Base-by-base conservation (phyloP, 2,329 filamentous ascomycete species). In the Thermoascus crustaceus region DNA sequence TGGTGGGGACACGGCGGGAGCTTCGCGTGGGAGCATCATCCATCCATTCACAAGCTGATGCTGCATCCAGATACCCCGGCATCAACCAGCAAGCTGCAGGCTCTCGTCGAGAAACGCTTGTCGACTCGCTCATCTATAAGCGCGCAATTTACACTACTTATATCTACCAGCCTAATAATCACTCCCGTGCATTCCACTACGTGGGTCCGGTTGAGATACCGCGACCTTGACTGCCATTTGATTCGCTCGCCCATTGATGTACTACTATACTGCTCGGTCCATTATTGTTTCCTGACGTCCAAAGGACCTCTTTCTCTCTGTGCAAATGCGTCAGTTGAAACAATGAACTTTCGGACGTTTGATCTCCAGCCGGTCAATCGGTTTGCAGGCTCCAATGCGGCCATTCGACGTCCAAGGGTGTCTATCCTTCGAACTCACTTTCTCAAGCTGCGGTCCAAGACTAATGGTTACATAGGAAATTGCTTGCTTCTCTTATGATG, bases 401-500 rank as follows among this genome's bases (percentile, higher is more conserved):
- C 81, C 3, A 80, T 93, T 41, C 80, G 80, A 53, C 71, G 85
- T 46, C 85, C 85, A 13, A 85, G 75, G 66, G 83, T 82, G 34
- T 22, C 32, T 21, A 31, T 29, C 16, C 20, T 34, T 20, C 10
- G 29, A 29, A 30, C 37, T n/a, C 16, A 7, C 13, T 31, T 32
- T 23, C 7, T 29, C 13, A 18, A 26, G 11, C 33, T 34, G 18
- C 31, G 25, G 4, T 18, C 11, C 8, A 24, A 26, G 18, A 36
- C 34, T 47, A 42, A 44, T 32, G 20, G 11, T 25, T n/a, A n/a
- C 7, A 10, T 38, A 89, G 81, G 91, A 98, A 67, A 84, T 98
- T 45, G 76, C 89, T 3, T 86, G 74, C 62, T 98, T 96, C 64
- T 96, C 89, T 6, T 96, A 91, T 61, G 85, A 96, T 57, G 76